These are phyloP conservation scores for Castanea crenata DNA, from an alignment of 306 rosid species.

Conservation along the genomic window DNA sequence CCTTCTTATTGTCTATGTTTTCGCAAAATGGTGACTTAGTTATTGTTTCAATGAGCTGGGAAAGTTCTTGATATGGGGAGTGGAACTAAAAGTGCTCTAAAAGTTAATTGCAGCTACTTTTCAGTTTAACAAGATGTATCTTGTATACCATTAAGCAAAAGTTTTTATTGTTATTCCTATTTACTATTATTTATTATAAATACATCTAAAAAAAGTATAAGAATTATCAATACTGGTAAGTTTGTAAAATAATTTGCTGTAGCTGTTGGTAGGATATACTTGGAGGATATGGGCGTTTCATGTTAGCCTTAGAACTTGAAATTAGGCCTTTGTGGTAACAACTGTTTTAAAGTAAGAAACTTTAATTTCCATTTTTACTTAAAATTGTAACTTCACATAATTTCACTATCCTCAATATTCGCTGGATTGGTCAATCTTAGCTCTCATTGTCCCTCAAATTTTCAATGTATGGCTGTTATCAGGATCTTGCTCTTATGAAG, in stretches of 20 bases:
- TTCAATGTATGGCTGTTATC: background rate
- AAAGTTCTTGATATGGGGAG: background rate
- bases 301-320: background rate
- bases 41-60: background rate
- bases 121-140: background rate
- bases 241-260: no score
- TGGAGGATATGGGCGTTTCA: no score
- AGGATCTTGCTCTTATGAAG: background rate
- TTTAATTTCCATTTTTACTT: no score
- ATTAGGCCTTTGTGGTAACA: background rate
- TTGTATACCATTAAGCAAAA: background rate
- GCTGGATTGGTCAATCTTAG: no score
- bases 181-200: background rate
- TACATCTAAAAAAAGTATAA: no score
- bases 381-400: no score
- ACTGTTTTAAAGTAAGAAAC: no score
- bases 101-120: background rate
- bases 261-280: no score
- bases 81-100: background rate
- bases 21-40: background rate
- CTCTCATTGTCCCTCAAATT: no score
- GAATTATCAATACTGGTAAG: no score
- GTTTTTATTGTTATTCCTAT: background rate
- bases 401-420: no score
- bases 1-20: background rate